Base-by-base conservation (phyloP, 1,284 basidiomycete genomes). In the Hemileia vastatrix region DNA sequence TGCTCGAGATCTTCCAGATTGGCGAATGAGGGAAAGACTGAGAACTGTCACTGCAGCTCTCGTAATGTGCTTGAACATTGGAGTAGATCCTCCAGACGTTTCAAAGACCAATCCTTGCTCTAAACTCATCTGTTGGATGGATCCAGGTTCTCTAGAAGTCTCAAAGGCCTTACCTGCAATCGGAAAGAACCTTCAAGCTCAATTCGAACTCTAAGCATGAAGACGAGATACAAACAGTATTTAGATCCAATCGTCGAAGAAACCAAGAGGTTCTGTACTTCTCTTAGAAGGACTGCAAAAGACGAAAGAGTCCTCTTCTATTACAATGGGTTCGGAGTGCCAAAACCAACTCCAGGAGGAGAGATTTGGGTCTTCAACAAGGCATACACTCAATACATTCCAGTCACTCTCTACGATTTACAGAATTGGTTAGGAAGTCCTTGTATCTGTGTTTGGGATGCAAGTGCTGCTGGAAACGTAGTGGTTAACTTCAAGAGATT, bases 291-390 rank as follows among this genome's bases (percentile, higher is more conserved):
- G 72, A 84, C 86, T 57, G 91, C 94, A 1, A 90, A 92, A 74
- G 89, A 94, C 57, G 95, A 98, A 73, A 86, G 95, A 1, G 86
- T 92, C 9, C 80, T 97, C 40, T 96, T 97, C 77, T 93, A 98
- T 78, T 98, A 98, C 80, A 98, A 98, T 71, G 95, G 94, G 2
- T 95, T 96, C 68, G 94, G 94, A 33, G 94, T 98, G 13, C 94
- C 95, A 1, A 94, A 92, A 72, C 95, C 94, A 2, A 98, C 95
- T 0, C 83, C 88, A 0, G 93, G 90, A 66, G 94, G 95, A 23
- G 95, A 98, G 77, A 83, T 98, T 59, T 98, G 94, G 94, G 94
- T 95, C 63, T 98, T 98, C 80, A 98, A 98, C 77, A 83, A 87
- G 73, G 90, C 85, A 67, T 98, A 98, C 77, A 97, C 95, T 0